These are phyloP conservation scores for Fonsecaea pedrosoi DNA, from an alignment of 2,329 filamentous ascomycete species.

Conservation along the genomic window DNA sequence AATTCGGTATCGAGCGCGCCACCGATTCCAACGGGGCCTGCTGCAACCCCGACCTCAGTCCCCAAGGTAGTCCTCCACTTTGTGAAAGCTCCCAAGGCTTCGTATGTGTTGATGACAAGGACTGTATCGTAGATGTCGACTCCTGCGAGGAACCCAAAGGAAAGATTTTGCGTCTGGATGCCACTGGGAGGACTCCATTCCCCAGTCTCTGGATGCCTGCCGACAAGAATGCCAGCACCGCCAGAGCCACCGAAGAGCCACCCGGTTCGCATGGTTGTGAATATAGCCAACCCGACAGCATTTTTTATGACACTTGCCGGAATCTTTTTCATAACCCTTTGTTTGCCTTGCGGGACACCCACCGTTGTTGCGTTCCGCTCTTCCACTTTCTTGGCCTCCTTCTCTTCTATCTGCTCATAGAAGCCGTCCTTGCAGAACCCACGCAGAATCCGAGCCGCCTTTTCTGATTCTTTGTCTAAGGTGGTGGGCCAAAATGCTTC, in stretches of 20 bases:
- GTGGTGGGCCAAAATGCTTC: constrained; percentile 87
- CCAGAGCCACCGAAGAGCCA: constrained; percentile 91
- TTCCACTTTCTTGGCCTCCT: constrained; percentile 55
- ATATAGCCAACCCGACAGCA: constrained; percentile 88
- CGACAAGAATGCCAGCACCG: constrained; percentile 85
- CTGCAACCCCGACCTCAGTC: constrained; percentile 76
- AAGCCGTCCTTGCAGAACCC: constrained; percentile 87
- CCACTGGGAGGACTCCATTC: constrained; percentile 91
- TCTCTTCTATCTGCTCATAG: constrained; percentile 65
- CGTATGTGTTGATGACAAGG: constrained; percentile 85
- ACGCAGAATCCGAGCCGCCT: constrained; percentile 85
- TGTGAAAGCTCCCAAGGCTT: constrained; percentile 83
- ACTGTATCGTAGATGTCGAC: constrained; percentile 97
- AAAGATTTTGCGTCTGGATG: constrained; percentile 87
- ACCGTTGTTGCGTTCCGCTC: constrained; percentile 41
- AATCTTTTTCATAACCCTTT: constrained; percentile 78
- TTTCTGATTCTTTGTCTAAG: constrained; percentile 87
- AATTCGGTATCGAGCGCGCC: constrained; percentile 73
- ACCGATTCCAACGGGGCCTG: constrained; percentile 78
- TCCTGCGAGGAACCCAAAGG: constrained; percentile 85
- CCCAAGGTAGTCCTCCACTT: constrained; percentile 80
- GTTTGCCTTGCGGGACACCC: constrained; percentile 62
- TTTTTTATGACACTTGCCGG: constrained; percentile 84
- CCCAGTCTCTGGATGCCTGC: constrained; percentile 77
- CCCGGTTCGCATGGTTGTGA: constrained; percentile 93